A percentile compares a stretch with the other conserved stretches of the same genome.
These are phyloP conservation scores for Myxozyma neotropica DNA, from an alignment of 805 yeast genomes.

Conservation along the genomic window DNA sequence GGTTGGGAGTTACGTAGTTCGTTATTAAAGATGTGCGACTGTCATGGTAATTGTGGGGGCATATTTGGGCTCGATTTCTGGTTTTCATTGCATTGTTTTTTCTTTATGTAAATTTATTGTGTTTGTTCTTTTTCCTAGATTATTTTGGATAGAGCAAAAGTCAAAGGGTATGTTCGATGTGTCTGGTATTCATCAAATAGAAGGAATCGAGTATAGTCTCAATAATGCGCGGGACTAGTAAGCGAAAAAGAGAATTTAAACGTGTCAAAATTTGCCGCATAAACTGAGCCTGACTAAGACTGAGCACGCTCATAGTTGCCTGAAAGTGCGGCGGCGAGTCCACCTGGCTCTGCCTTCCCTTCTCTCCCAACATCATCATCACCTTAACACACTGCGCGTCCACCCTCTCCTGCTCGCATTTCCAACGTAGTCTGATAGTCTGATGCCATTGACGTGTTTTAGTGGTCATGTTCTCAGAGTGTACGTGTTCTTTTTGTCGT, in stretches of 20 bases:
- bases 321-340: too few relatives aligned
- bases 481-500: slow-evolving; percentile 4
- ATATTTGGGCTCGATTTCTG: background rate
- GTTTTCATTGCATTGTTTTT: slow-evolving; percentile 2
- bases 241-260: too few relatives aligned
- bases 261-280: too few relatives aligned
- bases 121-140: background rate
- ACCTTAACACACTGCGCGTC: background rate
- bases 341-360: background rate
- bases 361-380: background rate
- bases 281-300: too few relatives aligned
- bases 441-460: background rate
- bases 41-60: slow-evolving; percentile 1
- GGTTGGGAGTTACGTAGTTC: slow-evolving; percentile 19
- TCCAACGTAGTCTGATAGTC: background rate
- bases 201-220: background rate
- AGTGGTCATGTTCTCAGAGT: slow-evolving; percentile 27
- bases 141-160: slow-evolving; percentile 6
- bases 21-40: slow-evolving; percentile 1
- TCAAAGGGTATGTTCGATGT: background rate
- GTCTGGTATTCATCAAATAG: background rate
- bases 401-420: background rate
- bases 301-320: too few relatives aligned
- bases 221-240: too few relatives aligned
- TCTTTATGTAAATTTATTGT: background rate